These are phyloP conservation scores for Pseudogymnoascus sp. DNA, from an alignment of 2,329 filamentous ascomycete species.

Conservation along the genomic window DNA sequence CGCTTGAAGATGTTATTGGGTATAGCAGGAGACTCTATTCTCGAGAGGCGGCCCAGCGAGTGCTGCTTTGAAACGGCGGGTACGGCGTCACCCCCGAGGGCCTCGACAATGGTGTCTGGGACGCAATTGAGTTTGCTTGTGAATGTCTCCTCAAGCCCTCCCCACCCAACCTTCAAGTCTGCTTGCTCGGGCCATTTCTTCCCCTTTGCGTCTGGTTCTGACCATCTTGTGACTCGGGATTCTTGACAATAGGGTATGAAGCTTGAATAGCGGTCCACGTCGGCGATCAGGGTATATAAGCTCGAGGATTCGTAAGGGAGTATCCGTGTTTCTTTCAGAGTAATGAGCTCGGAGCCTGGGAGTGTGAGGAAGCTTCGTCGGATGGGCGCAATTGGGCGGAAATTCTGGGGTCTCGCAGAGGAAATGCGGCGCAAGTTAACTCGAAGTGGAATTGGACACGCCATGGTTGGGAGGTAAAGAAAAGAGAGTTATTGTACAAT, in stretches of 20 bases:
- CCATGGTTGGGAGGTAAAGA: not conserved
- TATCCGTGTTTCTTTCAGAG: slow-evolving; percentile 62
- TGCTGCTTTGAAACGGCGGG: slow-evolving; percentile 24
- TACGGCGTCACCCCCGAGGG: slow-evolving; percentile 54
- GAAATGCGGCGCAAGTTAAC: not conserved
- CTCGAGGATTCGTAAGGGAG: slow-evolving; percentile 64
- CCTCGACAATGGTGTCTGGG: slow-evolving; percentile 65
- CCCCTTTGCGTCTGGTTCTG: slow-evolving; percentile 39
- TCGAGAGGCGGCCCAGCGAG: slow-evolving; percentile 32
- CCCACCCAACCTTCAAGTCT: slow-evolving; percentile 78
- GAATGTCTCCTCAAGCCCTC: slow-evolving; percentile 75
- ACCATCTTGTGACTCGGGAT: slow-evolving; percentile 71
- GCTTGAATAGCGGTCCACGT: slow-evolving; percentile 71
- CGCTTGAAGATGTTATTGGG: slow-evolving; percentile 54
- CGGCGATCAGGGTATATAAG: slow-evolving; percentile 80
- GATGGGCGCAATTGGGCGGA: not conserved
- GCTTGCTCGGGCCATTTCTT: slow-evolving; percentile 63
- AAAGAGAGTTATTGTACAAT: slow-evolving; percentile 1
- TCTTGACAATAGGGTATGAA: slow-evolving; percentile 90
- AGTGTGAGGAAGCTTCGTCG: slow-evolving; percentile 37
- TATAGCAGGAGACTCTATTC: slow-evolving; percentile 29
- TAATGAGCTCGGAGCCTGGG: slow-evolving; percentile 42
- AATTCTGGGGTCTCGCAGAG: not conserved
- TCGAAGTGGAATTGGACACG: not conserved
- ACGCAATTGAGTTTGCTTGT: slow-evolving; percentile 72